These are phyloP conservation scores for Pseudopithomyces maydicus DNA, from an alignment of 2,329 filamentous ascomycete genomes.

Conservation along the genomic window DNA sequence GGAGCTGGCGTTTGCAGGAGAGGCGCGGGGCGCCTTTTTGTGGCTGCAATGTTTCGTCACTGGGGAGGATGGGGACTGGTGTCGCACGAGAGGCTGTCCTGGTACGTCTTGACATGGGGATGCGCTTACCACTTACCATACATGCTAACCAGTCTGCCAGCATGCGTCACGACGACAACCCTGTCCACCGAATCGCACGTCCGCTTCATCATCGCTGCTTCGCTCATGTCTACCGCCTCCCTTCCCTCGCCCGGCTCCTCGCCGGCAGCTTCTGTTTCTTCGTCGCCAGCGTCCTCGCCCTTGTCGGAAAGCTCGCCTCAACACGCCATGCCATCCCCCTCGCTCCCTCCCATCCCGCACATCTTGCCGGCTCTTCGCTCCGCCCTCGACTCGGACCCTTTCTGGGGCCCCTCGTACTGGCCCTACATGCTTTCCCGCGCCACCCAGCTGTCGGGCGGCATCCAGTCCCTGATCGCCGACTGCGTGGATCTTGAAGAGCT, in stretches of 20 bases:
- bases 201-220: conserved; percentile 53
- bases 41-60: conserved; percentile 64
- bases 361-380: conserved; percentile 50
- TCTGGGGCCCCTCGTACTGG: conserved; percentile 52
- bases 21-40: conserved; percentile 62
- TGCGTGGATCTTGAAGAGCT: conserved; percentile 50
- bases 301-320: conserved; percentile 14
- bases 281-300: conserved; percentile 17
- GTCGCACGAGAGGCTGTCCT: conserved; percentile 60
- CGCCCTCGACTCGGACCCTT: conserved; percentile 48
- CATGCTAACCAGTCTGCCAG: conserved; percentile 26
- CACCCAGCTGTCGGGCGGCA: conserved; percentile 47
- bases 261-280: conserved; percentile 13
- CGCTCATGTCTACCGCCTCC: conserved; percentile 49
- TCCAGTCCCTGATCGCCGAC: conserved; percentile 53
- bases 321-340: conserved; percentile 1
- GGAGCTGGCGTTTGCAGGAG: conserved; percentile 62
- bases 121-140: conserved; percentile 54
- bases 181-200: conserved; percentile 55
- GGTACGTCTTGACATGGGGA: conserved; percentile 50
- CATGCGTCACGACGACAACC: conserved; percentile 51
- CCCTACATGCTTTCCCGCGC: conserved; percentile 52
- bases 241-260: conserved; percentile 23
- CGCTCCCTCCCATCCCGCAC: conserved; percentile 41
- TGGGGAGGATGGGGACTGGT: conserved; percentile 62